These are phyloP conservation scores for Vicia faba DNA, from an alignment of 306 rosid genomes.

Conservation along the genomic window DNA sequence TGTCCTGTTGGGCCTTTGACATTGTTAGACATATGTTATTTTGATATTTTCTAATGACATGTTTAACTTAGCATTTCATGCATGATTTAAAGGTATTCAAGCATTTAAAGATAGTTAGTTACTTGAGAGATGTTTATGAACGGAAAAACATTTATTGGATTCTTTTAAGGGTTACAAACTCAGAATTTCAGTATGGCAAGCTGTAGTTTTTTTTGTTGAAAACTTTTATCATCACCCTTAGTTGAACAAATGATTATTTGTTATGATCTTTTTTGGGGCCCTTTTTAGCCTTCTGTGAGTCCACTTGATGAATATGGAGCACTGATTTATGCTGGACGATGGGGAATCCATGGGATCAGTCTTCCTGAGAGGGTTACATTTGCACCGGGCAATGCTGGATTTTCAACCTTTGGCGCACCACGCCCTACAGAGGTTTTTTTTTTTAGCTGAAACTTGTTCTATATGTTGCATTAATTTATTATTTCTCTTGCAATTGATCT, in stretches of 20 bases:
- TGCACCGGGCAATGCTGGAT: slow-evolving; percentile 91
- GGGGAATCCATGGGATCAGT: slow-evolving; percentile 88
- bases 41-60: too few species aligned
- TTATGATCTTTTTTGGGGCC: slow-evolving; percentile 10
- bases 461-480: slow-evolving; percentile 29
- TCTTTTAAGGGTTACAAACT: too few species aligned
- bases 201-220: background rate
- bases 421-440: slow-evolving; percentile 79
- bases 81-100: too few species aligned
- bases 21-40: too few species aligned
- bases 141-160: too few species aligned
- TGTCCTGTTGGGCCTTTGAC: too few species aligned
- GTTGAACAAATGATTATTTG: slow-evolving; percentile 33
- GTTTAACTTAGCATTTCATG: too few species aligned
- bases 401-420: slow-evolving; percentile 86
- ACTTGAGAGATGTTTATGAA: too few species aligned
- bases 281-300: slow-evolving; percentile 71
- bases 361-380: slow-evolving; percentile 97
- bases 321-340: slow-evolving; percentile 82
- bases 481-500: slow-evolving; percentile 32
- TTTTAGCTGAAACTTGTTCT: slow-evolving; percentile 31
- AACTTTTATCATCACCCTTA: slow-evolving; percentile 8
- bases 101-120: too few species aligned
- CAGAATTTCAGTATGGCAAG: slow-evolving; percentile 19
- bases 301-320: slow-evolving; percentile 94